Conservation (phyloP, 2,329 filamentous ascomycete genomes). For the Sporothrix euskadiensis region DNA sequence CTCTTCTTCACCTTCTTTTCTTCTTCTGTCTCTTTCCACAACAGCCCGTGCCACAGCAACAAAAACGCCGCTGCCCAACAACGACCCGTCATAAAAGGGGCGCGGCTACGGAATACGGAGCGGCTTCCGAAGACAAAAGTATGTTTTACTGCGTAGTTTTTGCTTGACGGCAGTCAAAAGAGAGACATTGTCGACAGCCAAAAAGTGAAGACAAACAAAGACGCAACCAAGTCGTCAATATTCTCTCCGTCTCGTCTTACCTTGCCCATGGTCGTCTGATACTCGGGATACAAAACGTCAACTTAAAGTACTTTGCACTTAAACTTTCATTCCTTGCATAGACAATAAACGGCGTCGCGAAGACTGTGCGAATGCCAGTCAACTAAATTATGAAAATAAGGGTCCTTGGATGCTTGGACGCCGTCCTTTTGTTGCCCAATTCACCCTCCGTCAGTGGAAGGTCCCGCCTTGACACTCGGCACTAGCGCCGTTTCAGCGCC, state of each 20-base stretch:
- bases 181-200: neutral
- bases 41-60: slow-evolving; percentile 17
- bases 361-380: neutral
- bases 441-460: neutral
- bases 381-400: neutral
- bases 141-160: neutral
- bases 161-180: slow-evolving; percentile 12
- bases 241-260: neutral
- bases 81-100: slow-evolving; percentile 12
- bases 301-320: neutral
- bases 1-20: neutral
- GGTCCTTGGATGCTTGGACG: neutral
- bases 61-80: slow-evolving; percentile 7
- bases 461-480: neutral
- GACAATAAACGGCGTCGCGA: neutral
- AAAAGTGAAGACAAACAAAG: neutral
- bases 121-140: neutral
- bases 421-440: slow-evolving; percentile 2
- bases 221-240: neutral
- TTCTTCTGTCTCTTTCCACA: neutral
- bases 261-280: neutral
- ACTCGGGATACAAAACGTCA: neutral
- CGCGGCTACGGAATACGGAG: slow-evolving; percentile 2
- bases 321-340: neutral
- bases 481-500: slow-evolving; percentile 19